Evolutionary conservation across 371 early-diverging fungal genomes (phyloP), one percentile per base, ranked within the genome.

Genomic region (Entomophthora muscae): DNA sequence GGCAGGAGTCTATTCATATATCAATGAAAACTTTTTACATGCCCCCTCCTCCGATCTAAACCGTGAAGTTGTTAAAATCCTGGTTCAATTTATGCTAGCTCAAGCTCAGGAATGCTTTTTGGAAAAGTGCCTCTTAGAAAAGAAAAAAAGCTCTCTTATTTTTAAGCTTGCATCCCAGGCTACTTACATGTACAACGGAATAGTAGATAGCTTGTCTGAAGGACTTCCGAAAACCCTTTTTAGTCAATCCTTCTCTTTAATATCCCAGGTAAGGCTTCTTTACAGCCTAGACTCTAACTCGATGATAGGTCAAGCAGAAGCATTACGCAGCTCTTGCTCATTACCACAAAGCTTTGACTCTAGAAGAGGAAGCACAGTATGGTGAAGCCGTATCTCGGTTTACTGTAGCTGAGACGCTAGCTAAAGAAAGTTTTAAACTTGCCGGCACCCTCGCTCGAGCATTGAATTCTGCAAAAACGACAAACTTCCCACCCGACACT

Each of bases 11-110:
- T 93, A 90, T 76, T 76, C 83, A 57, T 94, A 86, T 71, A 95
- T 97, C 73, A 93, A 89, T 70, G 94, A 96, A 65, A 95, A 94
- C 72, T 95, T 96, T 75, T 72, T 95, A 56, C 96, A 98, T 67
- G 91, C 96, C 17, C 96, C 96, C 0, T 89, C 92, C 1, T 77
- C 83, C 17, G 98, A 98, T 72, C 70, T 98, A 64, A 85, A 88
- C 64, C 78, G 89, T 33, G 91, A 93, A 54, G 84, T 89, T 0
- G 86, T 95, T 63, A 88, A 88, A 63, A 75, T 88, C 65, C 72
- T 96, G 32, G 78, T 78, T 17, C 82, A 89, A 28, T 71, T 93
- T 33, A 91, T 91, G 91, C 76, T 95, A 54, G 90, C 89, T 0
- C 95, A 95, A 72, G 95, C 95, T 0, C 98, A 97, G 65, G 98